Percentiles rank a stretch among this genome's conserved stretches.
These are phyloP conservation scores for Fusarium subtropicale DNA, from an alignment of 2,329 filamentous ascomycete genomes.

Conservation along the genomic window DNA sequence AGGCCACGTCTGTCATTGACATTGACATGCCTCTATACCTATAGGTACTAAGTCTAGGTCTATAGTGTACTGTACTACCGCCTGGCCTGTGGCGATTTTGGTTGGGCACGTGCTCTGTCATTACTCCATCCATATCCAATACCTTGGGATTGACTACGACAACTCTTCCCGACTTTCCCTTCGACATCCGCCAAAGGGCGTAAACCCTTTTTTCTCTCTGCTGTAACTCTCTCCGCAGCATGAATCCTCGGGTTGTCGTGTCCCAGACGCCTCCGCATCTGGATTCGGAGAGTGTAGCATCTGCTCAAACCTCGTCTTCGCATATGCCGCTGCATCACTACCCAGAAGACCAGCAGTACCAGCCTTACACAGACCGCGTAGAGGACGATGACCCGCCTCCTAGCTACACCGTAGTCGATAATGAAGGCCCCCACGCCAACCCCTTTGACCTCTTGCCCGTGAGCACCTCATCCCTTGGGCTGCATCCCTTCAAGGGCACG, in stretches of 20 bases:
- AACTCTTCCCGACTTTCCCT: slow-evolving; percentile 16
- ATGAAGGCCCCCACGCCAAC: slow-evolving; percentile 30
- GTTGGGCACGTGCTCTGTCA: slow-evolving; percentile 33
- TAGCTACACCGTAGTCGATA: slow-evolving; percentile 38
- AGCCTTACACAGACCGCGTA: slow-evolving; percentile 27
- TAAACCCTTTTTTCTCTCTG: not conserved
- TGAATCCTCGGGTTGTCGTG: slow-evolving; percentile 20
- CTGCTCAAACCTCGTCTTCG: slow-evolving; percentile 29
- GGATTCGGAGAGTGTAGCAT: slow-evolving; percentile 26
- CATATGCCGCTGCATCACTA: slow-evolving; percentile 38
- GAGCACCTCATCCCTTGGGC: slow-evolving; percentile 31
- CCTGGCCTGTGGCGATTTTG: slow-evolving; percentile 29
- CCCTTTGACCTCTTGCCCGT: slow-evolving; percentile 29
- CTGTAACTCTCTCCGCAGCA: not conserved
- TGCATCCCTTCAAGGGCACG: slow-evolving; percentile 50
- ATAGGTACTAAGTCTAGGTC: no score
- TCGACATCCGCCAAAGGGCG: slow-evolving; percentile 18
- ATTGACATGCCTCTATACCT: not conserved
- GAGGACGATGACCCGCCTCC: slow-evolving; percentile 35
- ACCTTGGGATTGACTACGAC: slow-evolving; percentile 5
- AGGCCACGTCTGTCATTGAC: not conserved
- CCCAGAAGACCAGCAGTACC: slow-evolving; percentile 33
- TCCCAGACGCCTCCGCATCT: slow-evolving; percentile 27
- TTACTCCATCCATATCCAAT: slow-evolving; percentile 10
- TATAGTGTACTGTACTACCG: not conserved